Evolutionary conservation across 371 early-diverging fungal species (phyloP).

Genomic region (Mucor saturninus): DNA sequence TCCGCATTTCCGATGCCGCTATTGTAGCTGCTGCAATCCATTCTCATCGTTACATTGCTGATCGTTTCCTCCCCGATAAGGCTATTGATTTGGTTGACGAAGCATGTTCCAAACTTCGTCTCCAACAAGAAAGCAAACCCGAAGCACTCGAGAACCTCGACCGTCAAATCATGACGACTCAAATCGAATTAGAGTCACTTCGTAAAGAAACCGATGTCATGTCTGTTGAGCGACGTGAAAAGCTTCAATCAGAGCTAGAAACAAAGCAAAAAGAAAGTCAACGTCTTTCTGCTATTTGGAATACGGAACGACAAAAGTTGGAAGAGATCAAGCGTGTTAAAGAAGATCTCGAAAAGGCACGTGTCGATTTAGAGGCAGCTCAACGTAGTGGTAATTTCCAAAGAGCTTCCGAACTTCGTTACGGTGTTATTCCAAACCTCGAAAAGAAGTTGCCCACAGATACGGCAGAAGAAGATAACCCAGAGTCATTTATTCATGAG

Average conservation of each 20-base stretch:
- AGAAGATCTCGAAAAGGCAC: constrained; percentile 75
- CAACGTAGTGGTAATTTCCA: constrained; percentile 77
- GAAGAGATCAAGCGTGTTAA: constrained; percentile 77
- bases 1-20: constrained; percentile 83
- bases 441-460: constrained; percentile 73
- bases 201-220: constrained; percentile 75
- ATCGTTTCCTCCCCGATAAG: constrained; percentile 57
- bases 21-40: constrained; percentile 81
- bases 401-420: constrained; percentile 80
- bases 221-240: constrained; percentile 73
- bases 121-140: constrained; percentile 87
- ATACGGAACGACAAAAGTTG: constrained; percentile 69
- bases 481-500: constrained; percentile 76
- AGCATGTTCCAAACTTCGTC: constrained; percentile 81
- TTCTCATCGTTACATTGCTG: constrained; percentile 82
- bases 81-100: constrained; percentile 93
- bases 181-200: constrained; percentile 77
- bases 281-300: constrained; percentile 71
- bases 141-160: constrained; percentile 77
- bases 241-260: constrained; percentile 68
- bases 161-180: constrained; percentile 74
- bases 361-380: constrained; percentile 76
- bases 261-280: constrained; percentile 68
- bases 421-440: constrained; percentile 88
- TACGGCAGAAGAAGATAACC: constrained; percentile 53